Percentiles rank a stretch among this genome's conserved stretches.
phyloP scores from a whole-genome alignment of 352 stramenopile species.

The Phytophthora melonis region DNA sequence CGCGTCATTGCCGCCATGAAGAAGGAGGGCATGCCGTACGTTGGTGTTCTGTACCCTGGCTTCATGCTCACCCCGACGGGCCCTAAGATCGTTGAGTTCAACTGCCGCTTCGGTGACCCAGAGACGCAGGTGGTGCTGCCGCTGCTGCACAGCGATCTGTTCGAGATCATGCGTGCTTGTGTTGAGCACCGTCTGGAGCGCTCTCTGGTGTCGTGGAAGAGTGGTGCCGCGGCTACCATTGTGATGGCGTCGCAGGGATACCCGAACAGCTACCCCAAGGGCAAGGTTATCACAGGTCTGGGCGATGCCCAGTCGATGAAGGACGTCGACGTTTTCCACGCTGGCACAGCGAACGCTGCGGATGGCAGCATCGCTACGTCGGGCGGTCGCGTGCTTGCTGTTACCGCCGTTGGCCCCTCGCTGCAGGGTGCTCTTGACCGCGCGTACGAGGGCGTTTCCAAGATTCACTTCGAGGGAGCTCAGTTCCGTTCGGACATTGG shows the following conservation, averaged over 20 bases:
- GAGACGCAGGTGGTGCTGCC: constrained; percentile 99
- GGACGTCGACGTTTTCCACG: constrained; percentile 98
- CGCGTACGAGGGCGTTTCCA: constrained; percentile 92
- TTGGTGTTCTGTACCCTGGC: constrained; percentile 98
- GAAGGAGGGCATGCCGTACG: constrained; percentile 97
- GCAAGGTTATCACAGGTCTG: constrained; percentile 95
- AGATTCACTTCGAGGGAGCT: constrained; percentile 93
- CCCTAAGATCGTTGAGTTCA: constrained; percentile 99
- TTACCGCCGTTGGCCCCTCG: constrained; percentile 93
- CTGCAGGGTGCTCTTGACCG: constrained; percentile 93
- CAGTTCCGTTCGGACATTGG: constrained; percentile 99
- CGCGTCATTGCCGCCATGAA: constrained; percentile 85
- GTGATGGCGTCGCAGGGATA: constrained; percentile 98
- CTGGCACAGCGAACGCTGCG: constrained; percentile 92
- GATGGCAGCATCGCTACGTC: constrained; percentile 88
- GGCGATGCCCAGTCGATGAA: constrained; percentile 84
- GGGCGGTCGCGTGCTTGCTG: constrained; percentile 97
- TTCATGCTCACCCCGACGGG: constrained; percentile 96
- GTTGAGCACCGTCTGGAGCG: constrained; percentile 92
- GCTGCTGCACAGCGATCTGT: constrained; percentile 98
- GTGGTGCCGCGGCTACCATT: constrained; percentile 94
- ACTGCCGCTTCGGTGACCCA: constrained; percentile 99
- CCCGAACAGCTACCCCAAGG: constrained; percentile 98
- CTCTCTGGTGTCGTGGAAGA: constrained; percentile 92
- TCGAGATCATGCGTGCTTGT: constrained; percentile 97